Conservation (phyloP, 2,329 filamentous ascomycete species). For the Didymella arachidicola region DNA sequence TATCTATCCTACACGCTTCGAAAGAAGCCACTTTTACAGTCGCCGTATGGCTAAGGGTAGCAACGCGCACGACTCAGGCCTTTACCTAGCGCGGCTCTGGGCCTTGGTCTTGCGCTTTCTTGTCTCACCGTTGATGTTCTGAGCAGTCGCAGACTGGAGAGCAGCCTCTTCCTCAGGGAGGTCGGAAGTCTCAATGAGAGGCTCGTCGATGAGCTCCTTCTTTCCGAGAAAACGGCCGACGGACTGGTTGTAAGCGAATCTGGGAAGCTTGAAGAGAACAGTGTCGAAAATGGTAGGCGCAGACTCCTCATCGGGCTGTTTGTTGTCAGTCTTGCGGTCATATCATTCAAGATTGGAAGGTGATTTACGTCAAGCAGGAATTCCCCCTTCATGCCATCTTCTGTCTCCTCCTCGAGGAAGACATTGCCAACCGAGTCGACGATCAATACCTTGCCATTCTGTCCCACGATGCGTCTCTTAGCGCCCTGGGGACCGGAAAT, state of each 20-base stretch:
- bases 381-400: conserved; percentile 82
- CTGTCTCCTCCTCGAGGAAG: conserved; percentile 90
- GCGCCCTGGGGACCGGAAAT: conserved; percentile 71
- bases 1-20: conserved; percentile 19
- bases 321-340: conserved; percentile 29
- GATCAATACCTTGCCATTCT: conserved; percentile 94
- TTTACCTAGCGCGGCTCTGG: conserved; percentile 36
- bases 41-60: neutral
- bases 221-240: conserved; percentile 54
- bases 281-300: conserved; percentile 82
- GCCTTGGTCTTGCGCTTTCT: conserved; percentile 51
- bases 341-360: neutral
- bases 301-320: conserved; percentile 78
- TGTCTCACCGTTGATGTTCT: conserved; percentile 57
- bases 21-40: conserved; percentile 1
- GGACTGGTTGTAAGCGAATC: conserved; percentile 70
- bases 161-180: conserved; percentile 50
- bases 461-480: conserved; percentile 86
- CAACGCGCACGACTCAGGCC: neutral
- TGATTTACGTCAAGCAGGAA: conserved; percentile 84
- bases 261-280: conserved; percentile 78
- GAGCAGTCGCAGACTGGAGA: conserved; percentile 53
- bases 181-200: conserved; percentile 47
- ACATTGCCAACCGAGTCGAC: conserved; percentile 93
- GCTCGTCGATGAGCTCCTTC: conserved; percentile 47